Percentiles rank a stretch among this genome's conserved stretches.
phyloP scores from a whole-genome alignment of 306 rosid species.

The Citrullus amarus region DNA sequence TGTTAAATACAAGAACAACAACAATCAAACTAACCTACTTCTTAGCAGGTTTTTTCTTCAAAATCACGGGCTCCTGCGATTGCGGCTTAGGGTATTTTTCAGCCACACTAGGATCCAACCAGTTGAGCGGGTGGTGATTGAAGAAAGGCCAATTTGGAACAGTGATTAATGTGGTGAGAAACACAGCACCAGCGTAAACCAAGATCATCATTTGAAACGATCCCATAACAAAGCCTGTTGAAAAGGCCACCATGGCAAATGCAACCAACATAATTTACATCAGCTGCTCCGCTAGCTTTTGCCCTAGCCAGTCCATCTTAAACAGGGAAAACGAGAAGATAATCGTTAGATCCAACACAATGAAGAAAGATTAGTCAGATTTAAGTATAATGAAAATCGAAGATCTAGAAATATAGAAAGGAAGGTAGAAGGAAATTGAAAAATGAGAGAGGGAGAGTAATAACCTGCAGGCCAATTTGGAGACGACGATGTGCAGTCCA shows the following conservation, averaged over 20 bases:
- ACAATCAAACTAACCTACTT: slow-evolving; percentile 26
- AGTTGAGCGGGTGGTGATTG: slow-evolving; percentile 62
- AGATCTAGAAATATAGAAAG: not conserved
- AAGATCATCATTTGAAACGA: slow-evolving; percentile 70
- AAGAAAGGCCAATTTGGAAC: slow-evolving; percentile 78
- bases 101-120: slow-evolving; percentile 64
- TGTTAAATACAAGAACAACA: not conserved
- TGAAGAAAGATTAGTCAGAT: too few relatives aligned
- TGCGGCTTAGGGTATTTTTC: slow-evolving; percentile 72
- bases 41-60: slow-evolving; percentile 46
- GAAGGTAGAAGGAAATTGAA: not conserved
- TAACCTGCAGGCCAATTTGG: not conserved
- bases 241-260: slow-evolving; percentile 53
- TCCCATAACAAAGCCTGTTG: slow-evolving; percentile 37
- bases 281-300: slow-evolving; percentile 75
- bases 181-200: slow-evolving; percentile 63
- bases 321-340: not conserved
- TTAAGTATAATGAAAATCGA: not conserved
- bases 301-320: slow-evolving; percentile 99
- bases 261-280: slow-evolving; percentile 71
- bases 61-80: slow-evolving; percentile 16
- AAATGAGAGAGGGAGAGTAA: not conserved
- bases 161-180: slow-evolving; percentile 64
- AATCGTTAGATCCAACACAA: not conserved
- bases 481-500: not conserved